Conservation (phyloP, 306 rosid species). For the Acacia melanoxylon region DNA sequence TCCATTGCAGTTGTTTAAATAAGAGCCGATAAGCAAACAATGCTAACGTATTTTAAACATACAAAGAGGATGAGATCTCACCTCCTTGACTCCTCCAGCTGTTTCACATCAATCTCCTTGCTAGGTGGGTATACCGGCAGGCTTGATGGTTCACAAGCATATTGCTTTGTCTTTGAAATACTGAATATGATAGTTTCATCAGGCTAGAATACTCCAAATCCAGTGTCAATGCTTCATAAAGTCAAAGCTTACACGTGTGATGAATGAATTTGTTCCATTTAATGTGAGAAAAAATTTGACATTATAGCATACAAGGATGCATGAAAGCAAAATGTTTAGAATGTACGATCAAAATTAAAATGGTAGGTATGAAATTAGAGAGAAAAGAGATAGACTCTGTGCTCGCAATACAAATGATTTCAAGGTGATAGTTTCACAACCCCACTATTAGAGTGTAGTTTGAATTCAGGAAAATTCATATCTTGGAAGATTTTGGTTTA, state of each 20-base stretch:
- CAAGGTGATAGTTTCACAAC: not conserved
- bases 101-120: no score
- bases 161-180: no score
- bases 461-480: no score
- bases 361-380: not conserved
- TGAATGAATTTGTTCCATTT: not conserved
- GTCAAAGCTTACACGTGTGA: slow-evolving; percentile 9
- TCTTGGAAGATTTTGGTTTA: no score
- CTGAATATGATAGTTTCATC: slow-evolving; percentile 42
- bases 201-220: slow-evolving; percentile 24
- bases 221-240: slow-evolving; percentile 16
- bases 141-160: no score
- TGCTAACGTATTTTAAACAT: not conserved
- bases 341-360: not conserved
- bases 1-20: slow-evolving; percentile 27
- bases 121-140: no score
- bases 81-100: no score
- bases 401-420: slow-evolving; percentile 9
- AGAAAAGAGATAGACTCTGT: not conserved
- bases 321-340: not conserved
- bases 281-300: not conserved
- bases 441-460: slow-evolving; percentile 44
- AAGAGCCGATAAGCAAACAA: slow-evolving; percentile 6
- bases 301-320: not conserved
- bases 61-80: no score